Conservation (phyloP, 495 filamentous ascomycete genomes). For the Jackrogersella multiformis region DNA sequence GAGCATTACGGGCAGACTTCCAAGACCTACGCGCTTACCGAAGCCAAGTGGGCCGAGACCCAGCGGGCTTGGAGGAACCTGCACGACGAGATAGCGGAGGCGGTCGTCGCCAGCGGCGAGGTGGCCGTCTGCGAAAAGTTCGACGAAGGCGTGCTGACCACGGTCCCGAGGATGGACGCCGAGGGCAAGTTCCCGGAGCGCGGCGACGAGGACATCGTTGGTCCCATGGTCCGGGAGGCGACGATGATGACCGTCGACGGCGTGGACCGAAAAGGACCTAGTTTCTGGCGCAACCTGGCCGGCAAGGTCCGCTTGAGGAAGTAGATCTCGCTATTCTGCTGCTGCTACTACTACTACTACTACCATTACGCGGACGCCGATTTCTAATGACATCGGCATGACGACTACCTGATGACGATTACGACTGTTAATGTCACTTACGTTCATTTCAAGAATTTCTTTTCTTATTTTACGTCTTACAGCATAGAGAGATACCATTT, state of each 20-base stretch:
- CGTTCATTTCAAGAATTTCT: constrained; percentile 23
- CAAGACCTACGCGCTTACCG: constrained; percentile 81
- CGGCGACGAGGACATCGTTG: constrained; percentile 90
- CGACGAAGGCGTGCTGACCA: constrained; percentile 54
- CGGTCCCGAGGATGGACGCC: constrained; percentile 63
- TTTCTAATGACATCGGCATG: constrained; percentile 19
- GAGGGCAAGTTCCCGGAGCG: constrained; percentile 87
- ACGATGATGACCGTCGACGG: constrained; percentile 55
- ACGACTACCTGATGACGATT: constrained; percentile 32
- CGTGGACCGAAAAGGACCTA: constrained; percentile 51
- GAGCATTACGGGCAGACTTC: constrained; percentile 89
- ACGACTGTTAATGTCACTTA: constrained; percentile 38
- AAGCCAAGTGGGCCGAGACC: constrained; percentile 84
- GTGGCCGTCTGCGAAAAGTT: constrained; percentile 42
- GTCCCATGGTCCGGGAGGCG: constrained; percentile 80
- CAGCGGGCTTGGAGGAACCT: constrained; percentile 74
- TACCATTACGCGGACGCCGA: constrained; percentile 7
- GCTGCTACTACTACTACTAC: neutral
- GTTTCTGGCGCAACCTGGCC: constrained; percentile 56
- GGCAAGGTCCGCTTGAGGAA: constrained; percentile 57
- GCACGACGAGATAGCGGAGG: constrained; percentile 66
- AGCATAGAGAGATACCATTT: constrained; percentile 46
- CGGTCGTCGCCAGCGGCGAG: constrained; percentile 53
- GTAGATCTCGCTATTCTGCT: constrained; percentile 12
- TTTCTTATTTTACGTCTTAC: constrained; percentile 28